phyloP scores from a whole-genome alignment of 352 stramenopile genomes.

The Pythium scleroteichum region DNA sequence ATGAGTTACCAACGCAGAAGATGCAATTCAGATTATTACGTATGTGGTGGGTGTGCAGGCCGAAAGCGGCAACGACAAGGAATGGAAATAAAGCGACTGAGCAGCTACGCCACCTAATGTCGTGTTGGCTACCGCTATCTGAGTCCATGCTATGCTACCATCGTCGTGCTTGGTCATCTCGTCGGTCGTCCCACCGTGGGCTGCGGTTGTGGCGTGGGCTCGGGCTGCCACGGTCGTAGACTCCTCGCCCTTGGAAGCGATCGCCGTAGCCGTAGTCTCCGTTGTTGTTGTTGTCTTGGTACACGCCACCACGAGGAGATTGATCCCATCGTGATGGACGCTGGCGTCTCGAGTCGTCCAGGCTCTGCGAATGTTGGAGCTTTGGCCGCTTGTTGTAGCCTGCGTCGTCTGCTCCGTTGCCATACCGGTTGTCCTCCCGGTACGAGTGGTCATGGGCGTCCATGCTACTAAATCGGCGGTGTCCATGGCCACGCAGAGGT shows the following conservation, averaged over 20 bases:
- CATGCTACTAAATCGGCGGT: constrained; percentile 24
- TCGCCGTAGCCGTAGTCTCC: constrained; percentile 14
- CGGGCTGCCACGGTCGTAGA: constrained; percentile 6
- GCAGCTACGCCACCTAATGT: background rate
- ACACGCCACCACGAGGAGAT: constrained; percentile 28
- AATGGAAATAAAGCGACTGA: background rate
- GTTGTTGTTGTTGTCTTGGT: constrained; percentile 11
- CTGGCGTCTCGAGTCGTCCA: constrained; percentile 46
- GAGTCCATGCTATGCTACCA: constrained; percentile 9
- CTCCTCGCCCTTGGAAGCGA: constrained; percentile 3
- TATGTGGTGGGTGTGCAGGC: constrained; percentile 1
- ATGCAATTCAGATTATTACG: constrained; percentile 15
- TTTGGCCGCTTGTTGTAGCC: constrained; percentile 52
- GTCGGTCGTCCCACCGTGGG: constrained; percentile 15
- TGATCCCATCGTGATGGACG: constrained; percentile 32
- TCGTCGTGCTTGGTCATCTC: constrained; percentile 15
- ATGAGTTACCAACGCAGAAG: constrained; percentile 11
- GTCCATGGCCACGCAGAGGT: constrained; percentile 2
- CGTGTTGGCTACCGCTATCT: background rate
- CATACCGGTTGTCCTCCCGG: constrained; percentile 14
- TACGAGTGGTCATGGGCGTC: constrained; percentile 18
- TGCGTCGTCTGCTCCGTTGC: background rate
- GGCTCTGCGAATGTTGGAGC: constrained; percentile 63
- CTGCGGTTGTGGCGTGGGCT: constrained; percentile 1
- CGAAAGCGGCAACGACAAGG: background rate